Evolutionary conservation across 78 protist species (phyloP).

Genomic region (Ministeria vibrans): DNA sequence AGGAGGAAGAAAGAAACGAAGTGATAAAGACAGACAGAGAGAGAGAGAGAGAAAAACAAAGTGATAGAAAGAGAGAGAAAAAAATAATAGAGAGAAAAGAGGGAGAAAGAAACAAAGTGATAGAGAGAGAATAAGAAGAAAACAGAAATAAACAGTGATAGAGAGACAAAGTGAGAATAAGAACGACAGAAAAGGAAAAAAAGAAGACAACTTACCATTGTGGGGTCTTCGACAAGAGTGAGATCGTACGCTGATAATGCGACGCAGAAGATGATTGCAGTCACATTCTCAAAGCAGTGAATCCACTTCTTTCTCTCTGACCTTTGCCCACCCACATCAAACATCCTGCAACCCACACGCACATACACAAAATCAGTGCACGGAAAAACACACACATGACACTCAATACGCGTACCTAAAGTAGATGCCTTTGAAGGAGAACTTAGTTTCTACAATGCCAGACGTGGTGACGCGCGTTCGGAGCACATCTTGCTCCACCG

Average conservation of each 20-base stretch:
- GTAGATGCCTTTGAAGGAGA: constrained; percentile 30
- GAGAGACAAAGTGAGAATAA: not conserved
- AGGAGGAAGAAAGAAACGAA: too few relatives aligned
- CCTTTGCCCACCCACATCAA: constrained; percentile 94
- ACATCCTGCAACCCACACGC: constrained; percentile 41
- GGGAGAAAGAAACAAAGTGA: too few relatives aligned
- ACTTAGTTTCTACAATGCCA: constrained; percentile 81
- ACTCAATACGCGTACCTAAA: constrained; percentile 32
- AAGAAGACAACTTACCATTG: constrained; percentile 9
- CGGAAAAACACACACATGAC: not conserved
- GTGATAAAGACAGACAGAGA: too few relatives aligned
- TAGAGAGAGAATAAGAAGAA: too few relatives aligned
- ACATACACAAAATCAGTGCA: constrained; percentile 9
- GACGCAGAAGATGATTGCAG: constrained; percentile 84
- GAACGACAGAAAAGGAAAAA: not conserved
- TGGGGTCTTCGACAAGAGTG: constrained; percentile 65
- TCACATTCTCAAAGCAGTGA: constrained; percentile 91
- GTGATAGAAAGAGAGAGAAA: too few relatives aligned
- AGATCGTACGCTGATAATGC: constrained; percentile 83
- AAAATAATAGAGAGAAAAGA: too few relatives aligned
- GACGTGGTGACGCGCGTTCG: constrained; percentile 85
- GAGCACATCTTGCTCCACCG: constrained; percentile 82
- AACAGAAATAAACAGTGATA: too few relatives aligned
- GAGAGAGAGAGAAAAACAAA: too few relatives aligned
- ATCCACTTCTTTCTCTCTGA: constrained; percentile 92